Evolutionary conservation across 2,329 filamentous ascomycete species (phyloP).

Genomic region (Endoconidiophora laricicola): DNA sequence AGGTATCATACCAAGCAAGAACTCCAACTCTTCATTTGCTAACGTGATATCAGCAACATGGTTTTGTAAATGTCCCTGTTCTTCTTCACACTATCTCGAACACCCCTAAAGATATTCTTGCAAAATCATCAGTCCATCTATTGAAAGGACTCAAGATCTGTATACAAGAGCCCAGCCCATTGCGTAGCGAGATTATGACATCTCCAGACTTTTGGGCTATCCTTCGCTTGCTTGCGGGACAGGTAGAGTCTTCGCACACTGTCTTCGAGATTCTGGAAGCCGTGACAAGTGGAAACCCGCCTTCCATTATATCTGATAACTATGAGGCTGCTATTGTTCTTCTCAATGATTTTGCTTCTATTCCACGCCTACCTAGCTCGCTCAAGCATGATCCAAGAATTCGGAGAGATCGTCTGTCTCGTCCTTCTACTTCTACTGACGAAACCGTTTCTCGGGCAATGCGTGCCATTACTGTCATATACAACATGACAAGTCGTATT

Average conservation of each 20-base stretch:
- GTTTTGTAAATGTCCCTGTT: slow-evolving; percentile 82
- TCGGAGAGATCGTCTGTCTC: not conserved
- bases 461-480: slow-evolving; percentile 66
- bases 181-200: slow-evolving; percentile 85
- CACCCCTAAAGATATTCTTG: slow-evolving; percentile 61
- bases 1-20: slow-evolving; percentile 23
- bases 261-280: slow-evolving; percentile 81
- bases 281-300: slow-evolving; percentile 54
- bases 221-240: slow-evolving; percentile 54
- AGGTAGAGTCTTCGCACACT: slow-evolving; percentile 52
- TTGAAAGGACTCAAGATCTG: slow-evolving; percentile 67
- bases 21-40: slow-evolving; percentile 12
- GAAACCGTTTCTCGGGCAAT: slow-evolving; percentile 39
- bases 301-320: slow-evolving; percentile 84
- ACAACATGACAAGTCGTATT: slow-evolving; percentile 64
- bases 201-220: slow-evolving; percentile 97
- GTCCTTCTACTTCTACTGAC: not conserved
- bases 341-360: slow-evolving; percentile 77
- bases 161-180: slow-evolving; percentile 56
- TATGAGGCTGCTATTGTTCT: slow-evolving; percentile 77
- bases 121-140: slow-evolving; percentile 58
- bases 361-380: slow-evolving; percentile 18
- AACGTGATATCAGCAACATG: slow-evolving; percentile 47
- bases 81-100: slow-evolving; percentile 82
- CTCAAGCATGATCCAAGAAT: slow-evolving; percentile 3